Evolutionary conservation across 2,329 filamentous ascomycete species (phyloP).

Genomic region (Sarocladiaceae sp.): DNA sequence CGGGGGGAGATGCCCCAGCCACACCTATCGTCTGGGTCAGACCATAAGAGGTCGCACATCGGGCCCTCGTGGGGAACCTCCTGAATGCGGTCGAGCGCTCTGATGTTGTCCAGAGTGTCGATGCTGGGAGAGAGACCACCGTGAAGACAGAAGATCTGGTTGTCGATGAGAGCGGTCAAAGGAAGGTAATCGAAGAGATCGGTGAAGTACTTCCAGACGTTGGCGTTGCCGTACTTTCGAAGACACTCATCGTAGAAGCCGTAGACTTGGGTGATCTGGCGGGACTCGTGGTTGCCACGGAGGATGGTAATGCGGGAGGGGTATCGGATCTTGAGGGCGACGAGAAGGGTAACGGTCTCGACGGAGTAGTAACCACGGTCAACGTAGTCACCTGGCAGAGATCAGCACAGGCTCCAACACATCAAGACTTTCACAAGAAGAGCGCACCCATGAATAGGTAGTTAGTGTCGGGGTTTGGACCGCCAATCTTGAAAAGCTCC

Average conservation of each 20-base stretch:
- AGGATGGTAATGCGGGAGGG: slow-evolving; percentile 96
- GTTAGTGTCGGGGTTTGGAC: slow-evolving; percentile 90
- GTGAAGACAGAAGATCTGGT: slow-evolving; percentile 10
- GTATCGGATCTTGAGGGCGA: slow-evolving; percentile 95
- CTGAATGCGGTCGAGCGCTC: slow-evolving; percentile 90
- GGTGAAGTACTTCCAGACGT: slow-evolving; percentile 95
- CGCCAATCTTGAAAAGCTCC: slow-evolving; percentile 91
- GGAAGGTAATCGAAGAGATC: slow-evolving; percentile 97
- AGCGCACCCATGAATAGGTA: slow-evolving; percentile 87
- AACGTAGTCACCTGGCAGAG: slow-evolving; percentile 74
- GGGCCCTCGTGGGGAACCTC: slow-evolving; percentile 97
- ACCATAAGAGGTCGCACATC: slow-evolving; percentile 98
- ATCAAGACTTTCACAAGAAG: neutral
- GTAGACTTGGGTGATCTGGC: slow-evolving; percentile 95
- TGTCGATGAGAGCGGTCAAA: slow-evolving; percentile 32
- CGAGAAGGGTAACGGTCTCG: slow-evolving; percentile 89
- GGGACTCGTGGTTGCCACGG: slow-evolving; percentile 89
- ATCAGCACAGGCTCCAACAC: slow-evolving; percentile 2
- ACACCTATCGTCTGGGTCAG: slow-evolving; percentile 95
- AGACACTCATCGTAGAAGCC: slow-evolving; percentile 98
- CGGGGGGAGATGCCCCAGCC: slow-evolving; percentile 93
- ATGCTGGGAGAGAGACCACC: slow-evolving; percentile 40
- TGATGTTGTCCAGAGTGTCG: slow-evolving; percentile 91
- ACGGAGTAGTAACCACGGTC: slow-evolving; percentile 97
- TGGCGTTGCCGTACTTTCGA: slow-evolving; percentile 91